phyloP scores from a whole-genome alignment of 139 green algal species.

The Yamagishiella unicocca region DNA sequence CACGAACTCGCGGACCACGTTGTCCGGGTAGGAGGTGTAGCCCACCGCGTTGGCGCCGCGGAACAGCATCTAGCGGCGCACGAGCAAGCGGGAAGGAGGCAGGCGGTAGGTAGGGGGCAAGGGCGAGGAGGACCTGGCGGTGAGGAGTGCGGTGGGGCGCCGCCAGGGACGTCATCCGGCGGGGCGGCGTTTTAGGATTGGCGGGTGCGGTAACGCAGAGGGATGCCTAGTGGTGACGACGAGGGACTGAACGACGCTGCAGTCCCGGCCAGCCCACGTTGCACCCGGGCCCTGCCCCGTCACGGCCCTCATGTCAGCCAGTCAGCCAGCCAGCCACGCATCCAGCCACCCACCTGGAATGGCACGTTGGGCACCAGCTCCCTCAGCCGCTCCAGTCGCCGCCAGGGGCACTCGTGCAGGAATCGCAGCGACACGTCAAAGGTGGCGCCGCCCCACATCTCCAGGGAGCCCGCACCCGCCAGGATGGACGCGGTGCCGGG shows the following conservation, averaged over 20 bases:
- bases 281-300: no score
- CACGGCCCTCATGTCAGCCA: no score
- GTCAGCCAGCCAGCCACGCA: no score
- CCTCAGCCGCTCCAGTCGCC: conserved; percentile 88
- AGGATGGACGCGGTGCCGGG: conserved; percentile 80
- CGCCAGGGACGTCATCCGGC: no score
- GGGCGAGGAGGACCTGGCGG: no score
- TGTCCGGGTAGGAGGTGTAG: conserved; percentile 93
- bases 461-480: conserved; percentile 79
- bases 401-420: conserved; percentile 94
- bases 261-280: no score
- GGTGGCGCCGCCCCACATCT: conserved; percentile 96
- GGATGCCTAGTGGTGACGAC: no score
- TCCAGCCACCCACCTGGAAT: conserved; percentile 77
- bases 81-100: neutral
- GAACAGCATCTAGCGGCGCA: conserved; percentile 88
- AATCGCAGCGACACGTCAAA: conserved; percentile 95
- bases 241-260: no score
- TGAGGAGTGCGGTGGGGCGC: no score
- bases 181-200: no score
- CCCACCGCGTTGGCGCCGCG: conserved; percentile 93
- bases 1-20: conserved; percentile 29
- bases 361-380: conserved; percentile 92
- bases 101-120: neutral
- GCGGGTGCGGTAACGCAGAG: no score